Conservation (phyloP, 768 basidiomycete genomes). For the Paxillus involutus region DNA sequence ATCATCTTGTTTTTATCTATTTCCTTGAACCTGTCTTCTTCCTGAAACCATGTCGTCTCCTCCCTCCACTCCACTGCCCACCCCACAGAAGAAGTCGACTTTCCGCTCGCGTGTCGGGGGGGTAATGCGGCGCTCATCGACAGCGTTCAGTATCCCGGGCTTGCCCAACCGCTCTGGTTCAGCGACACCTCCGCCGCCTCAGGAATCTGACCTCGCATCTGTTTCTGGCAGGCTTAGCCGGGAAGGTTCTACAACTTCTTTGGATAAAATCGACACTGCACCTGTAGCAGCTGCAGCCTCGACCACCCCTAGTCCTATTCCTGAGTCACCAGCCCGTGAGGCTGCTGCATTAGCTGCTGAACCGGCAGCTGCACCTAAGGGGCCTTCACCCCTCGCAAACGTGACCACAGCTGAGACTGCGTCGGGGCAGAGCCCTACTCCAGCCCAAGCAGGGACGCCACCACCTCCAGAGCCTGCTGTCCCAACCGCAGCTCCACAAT, state of each 20-base stretch:
- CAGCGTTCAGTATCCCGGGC: constrained; percentile 43
- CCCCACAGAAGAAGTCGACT: constrained; percentile 37
- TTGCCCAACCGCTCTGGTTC: constrained; percentile 31
- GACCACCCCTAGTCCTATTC: constrained; percentile 59
- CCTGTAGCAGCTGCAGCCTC: constrained; percentile 16
- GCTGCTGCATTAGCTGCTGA: constrained; percentile 41
- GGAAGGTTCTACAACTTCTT: constrained; percentile 27
- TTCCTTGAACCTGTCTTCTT: not conserved
- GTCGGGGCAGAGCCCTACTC: constrained; percentile 15
- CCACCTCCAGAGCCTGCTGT: constrained; percentile 15
- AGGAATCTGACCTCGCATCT: constrained; percentile 28
- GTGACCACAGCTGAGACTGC: constrained; percentile 18
- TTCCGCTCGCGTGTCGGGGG: constrained; percentile 62
- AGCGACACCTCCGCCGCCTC: constrained; percentile 23
- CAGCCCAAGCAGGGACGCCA: constrained; percentile 22
- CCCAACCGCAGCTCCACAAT: constrained; percentile 8
- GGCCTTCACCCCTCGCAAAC: constrained; percentile 44
- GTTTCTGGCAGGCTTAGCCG: constrained; percentile 29
- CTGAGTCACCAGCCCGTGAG: constrained; percentile 67
- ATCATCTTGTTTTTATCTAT: constrained; percentile 9
- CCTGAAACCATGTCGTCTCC: constrained; percentile 29
- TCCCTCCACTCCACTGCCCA: constrained; percentile 25
- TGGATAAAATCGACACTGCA: constrained; percentile 35
- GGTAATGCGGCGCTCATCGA: constrained; percentile 61
- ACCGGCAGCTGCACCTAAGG: constrained; percentile 25